Conservation (phyloP, 495 filamentous ascomycete species). For the Aspergillus bertholletiae region DNA sequence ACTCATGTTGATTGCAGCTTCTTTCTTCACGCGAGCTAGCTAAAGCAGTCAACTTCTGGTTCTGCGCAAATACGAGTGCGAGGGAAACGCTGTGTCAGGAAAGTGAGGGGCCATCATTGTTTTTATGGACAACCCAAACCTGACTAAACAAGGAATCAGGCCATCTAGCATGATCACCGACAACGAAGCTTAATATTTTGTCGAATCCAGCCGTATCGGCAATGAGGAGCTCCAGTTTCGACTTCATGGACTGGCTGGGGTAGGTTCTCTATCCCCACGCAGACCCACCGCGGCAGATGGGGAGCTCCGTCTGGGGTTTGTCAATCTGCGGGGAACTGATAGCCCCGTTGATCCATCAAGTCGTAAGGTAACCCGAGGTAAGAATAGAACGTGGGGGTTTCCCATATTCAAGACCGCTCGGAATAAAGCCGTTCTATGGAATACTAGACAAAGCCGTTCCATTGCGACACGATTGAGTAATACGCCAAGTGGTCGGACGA, state of each 20-base stretch:
- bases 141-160: background rate
- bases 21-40: too few species aligned
- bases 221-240: background rate
- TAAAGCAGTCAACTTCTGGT: too few species aligned
- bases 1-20: background rate
- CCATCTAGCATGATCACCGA: background rate
- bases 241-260: background rate
- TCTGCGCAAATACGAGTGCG: background rate
- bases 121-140: background rate
- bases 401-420: too few species aligned
- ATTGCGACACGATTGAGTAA: too few species aligned
- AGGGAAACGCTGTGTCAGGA: background rate
- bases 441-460: too few species aligned
- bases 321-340: background rate
- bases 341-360: background rate
- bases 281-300: background rate
- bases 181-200: background rate
- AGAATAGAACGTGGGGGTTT: background rate
- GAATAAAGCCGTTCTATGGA: too few species aligned
- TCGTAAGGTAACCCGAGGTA: background rate
- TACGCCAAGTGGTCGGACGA: too few species aligned
- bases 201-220: background rate
- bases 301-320: background rate
- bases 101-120: background rate
- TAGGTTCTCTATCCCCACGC: background rate